Evolutionary conservation across 163 green algal genomes (phyloP), one percentile per base, ranked within the genome.

Genomic region (Chloroidium sp.): DNA sequence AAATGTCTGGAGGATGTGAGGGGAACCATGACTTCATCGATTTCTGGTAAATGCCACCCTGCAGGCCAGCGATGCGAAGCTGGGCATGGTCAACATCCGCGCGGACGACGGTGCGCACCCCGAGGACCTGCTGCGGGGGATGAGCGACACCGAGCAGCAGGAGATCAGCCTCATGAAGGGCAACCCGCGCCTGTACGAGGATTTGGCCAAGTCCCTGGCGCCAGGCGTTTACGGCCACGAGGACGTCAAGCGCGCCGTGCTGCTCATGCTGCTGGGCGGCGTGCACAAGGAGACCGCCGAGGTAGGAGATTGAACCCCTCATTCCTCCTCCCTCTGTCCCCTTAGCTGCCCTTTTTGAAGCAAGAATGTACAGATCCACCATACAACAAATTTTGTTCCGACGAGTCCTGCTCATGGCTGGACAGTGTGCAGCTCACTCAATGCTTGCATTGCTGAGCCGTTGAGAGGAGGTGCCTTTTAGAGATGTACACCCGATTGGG

Each of bases 231-330:
- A 92, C 79, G 96, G 96, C 57, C 91, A 95, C 79, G 84, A 89
- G 57, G 91, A 95, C 77, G 93, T 99, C 75, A 99, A 99, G 92
- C 90, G 94, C 64, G 95, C 96, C 2, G 89, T 99, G 64, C 90
- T 98, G 83, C 92, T 99, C 10, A 98, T 98, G 96, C 92, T 99
- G 69, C 89, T 99, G 80, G 96, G 96, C 10, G 96, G 96, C 64
- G 90, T 98, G 79, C 93, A 97, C 90, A 99, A 99, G 87, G 62
- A 75, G n/a, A 97, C 93, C 0, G 69, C 68, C 0, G 93, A 97
- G 89, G 92, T 93, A 80, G 2, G 79, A 72, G 67, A 6, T 36
- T 36, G 36, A 36, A 36, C 36, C 36, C 36, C 36, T 36, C 36
- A 36, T 36, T 36, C 36, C 36, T 36, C 36, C 36, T 36, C 36